A percentile compares a stretch with the other conserved stretches of the same genome.
Conservation (phyloP, 2,329 filamentous ascomycete genomes). For the Pseudopithomyces chartarum region DNA sequence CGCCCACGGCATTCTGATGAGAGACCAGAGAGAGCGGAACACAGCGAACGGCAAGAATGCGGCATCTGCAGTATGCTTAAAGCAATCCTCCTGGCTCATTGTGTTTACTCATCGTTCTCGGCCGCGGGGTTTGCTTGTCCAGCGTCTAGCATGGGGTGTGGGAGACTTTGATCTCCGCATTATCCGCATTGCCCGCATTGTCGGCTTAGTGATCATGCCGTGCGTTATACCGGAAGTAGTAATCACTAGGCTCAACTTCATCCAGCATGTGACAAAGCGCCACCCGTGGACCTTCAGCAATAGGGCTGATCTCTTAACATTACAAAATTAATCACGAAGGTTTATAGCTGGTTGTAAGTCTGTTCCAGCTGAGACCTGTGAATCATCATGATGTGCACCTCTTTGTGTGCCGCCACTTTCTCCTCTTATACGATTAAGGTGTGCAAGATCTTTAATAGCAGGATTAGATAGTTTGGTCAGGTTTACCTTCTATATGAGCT, state of each 20-base stretch:
- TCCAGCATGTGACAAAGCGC: background rate
- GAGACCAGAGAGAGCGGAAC: background rate
- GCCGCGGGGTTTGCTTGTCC: background rate
- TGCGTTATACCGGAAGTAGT: background rate
- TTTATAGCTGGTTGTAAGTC: too few species aligned
- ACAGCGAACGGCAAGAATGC: background rate
- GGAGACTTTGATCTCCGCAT: background rate
- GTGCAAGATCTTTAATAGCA: too few species aligned
- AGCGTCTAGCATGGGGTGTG: background rate
- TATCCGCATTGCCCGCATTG: too few species aligned
- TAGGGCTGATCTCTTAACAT: too few species aligned
- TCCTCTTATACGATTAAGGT: too few species aligned
- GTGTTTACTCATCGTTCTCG: slow-evolving; percentile 4
- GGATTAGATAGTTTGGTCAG: too few species aligned
- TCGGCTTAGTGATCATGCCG: slow-evolving; percentile 4
- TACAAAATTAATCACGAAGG: too few species aligned
- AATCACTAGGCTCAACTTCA: background rate
- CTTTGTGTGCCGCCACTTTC: too few species aligned
- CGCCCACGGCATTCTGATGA: background rate
- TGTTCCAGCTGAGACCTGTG: too few species aligned
- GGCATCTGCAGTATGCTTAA: background rate
- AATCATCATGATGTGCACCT: too few species aligned
- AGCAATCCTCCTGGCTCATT: background rate
- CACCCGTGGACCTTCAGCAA: too few species aligned
- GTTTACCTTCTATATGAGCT: too few species aligned